phyloP scores from a whole-genome alignment of 2,329 filamentous ascomycete genomes.

The Penicillium verrucosum region DNA sequence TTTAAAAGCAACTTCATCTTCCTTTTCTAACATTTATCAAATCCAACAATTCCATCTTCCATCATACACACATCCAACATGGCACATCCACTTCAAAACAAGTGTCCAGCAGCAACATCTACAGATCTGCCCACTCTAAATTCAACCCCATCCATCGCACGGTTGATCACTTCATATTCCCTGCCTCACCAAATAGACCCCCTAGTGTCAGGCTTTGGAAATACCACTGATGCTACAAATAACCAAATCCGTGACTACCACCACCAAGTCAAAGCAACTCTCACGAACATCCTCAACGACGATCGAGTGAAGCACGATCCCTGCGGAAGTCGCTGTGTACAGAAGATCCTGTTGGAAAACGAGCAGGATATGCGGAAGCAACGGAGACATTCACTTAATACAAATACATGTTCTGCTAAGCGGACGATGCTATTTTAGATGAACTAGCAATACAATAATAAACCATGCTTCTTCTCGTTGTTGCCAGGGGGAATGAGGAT shows the following conservation, averaged over 20 bases:
- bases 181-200: neutral
- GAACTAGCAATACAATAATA: neutral
- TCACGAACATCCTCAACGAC: slow-evolving; percentile 62
- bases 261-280: slow-evolving; percentile 52
- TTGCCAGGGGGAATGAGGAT: neutral
- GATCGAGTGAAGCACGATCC: slow-evolving; percentile 52
- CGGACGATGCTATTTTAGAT: neutral
- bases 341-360: slow-evolving; percentile 58
- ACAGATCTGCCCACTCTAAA: neutral
- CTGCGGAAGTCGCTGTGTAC: slow-evolving; percentile 57
- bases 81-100: neutral
- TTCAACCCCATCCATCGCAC: neutral
- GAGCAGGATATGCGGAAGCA: slow-evolving; percentile 51
- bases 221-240: neutral
- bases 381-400: slow-evolving; percentile 1
- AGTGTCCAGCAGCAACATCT: neutral
- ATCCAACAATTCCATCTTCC: neutral
- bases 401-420: neutral
- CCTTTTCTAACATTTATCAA: neutral
- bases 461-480: neutral
- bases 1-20: neutral
- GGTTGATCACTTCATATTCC: neutral
- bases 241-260: slow-evolving; percentile 10
- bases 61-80: neutral
- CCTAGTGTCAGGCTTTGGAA: neutral